These are phyloP conservation scores for Gomphus bonarii DNA, from an alignment of 1,284 basidiomycete species.

Conservation along the genomic window DNA sequence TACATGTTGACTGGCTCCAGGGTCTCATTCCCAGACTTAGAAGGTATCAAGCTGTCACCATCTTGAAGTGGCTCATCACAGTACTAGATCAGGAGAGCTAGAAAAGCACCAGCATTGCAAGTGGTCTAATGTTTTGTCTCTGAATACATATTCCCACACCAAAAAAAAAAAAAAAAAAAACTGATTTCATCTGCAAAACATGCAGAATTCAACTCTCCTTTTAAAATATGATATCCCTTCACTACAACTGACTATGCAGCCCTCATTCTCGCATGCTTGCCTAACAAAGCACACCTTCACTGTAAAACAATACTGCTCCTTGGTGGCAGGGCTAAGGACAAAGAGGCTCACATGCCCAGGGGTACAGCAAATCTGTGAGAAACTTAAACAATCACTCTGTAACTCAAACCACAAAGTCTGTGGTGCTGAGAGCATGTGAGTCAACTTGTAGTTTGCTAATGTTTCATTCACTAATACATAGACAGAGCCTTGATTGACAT, in stretches of 20 bases:
- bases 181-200: background rate
- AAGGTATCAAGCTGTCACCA: slow-evolving; percentile 43
- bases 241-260: slow-evolving; percentile 59
- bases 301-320: slow-evolving; percentile 62
- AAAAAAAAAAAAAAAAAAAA: no score
- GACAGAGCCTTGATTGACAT: slow-evolving; percentile 45
- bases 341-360: slow-evolving; percentile 53
- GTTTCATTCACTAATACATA: slow-evolving; percentile 21
- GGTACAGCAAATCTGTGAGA: slow-evolving; percentile 70
- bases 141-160: background rate
- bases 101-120: slow-evolving; percentile 68
- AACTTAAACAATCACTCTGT: slow-evolving; percentile 53
- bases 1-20: slow-evolving; percentile 50
- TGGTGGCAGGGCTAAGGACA: slow-evolving; percentile 45
- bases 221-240: slow-evolving; percentile 68
- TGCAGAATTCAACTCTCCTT: slow-evolving; percentile 41
- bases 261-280: slow-evolving; percentile 69
- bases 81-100: slow-evolving; percentile 69
- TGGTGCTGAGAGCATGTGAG: slow-evolving; percentile 63
- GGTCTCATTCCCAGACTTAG: slow-evolving; percentile 43
- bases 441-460: no score
- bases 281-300: slow-evolving; percentile 69
- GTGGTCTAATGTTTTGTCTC: slow-evolving; percentile 14
- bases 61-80: slow-evolving; percentile 62
- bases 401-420: slow-evolving; percentile 49